A percentile compares a stretch with the other conserved stretches of the same genome.
These are phyloP conservation scores for Berberis vulgaris DNA, from an alignment of 164 flowering plant species.

Conservation along the genomic window DNA sequence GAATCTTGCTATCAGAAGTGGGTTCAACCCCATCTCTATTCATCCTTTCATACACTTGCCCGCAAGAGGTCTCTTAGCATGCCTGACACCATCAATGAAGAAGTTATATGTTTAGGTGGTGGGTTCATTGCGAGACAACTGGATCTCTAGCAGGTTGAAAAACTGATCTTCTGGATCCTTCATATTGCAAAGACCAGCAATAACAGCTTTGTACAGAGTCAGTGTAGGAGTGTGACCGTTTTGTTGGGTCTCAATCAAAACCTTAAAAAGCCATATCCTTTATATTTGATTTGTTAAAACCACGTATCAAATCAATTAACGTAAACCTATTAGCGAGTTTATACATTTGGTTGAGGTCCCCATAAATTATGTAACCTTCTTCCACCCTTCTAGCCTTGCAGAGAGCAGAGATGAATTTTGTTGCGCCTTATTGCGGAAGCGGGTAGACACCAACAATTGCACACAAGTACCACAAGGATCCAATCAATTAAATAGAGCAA, in stretches of 20 bases:
- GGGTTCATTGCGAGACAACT: constrained; percentile 24
- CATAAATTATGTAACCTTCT: constrained; percentile 46
- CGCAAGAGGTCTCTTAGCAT: constrained; percentile 47
- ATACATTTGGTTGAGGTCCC: constrained; percentile 21
- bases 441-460: no score
- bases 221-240: constrained; percentile 41
- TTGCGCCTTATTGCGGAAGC: no score
- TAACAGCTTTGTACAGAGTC: constrained; percentile 38
- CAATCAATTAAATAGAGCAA: no score
- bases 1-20: constrained; percentile 28
- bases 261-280: constrained; percentile 55
- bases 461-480: no score
- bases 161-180: constrained; percentile 36
- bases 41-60: constrained; percentile 54
- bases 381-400: constrained; percentile 43
- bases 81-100: constrained; percentile 74
- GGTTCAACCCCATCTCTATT: constrained; percentile 35
- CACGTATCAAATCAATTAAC: constrained; percentile 37
- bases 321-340: constrained; percentile 15
- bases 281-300: constrained; percentile 32
- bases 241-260: constrained; percentile 68
- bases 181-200: constrained; percentile 30
- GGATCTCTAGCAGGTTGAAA: constrained; percentile 47
- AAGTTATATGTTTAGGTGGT: constrained; percentile 24
- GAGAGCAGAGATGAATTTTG: constrained; percentile 45